Base-by-base conservation (phyloP, 2,329 filamentous ascomycete species). In the Leptosphaerulina australis region DNA sequence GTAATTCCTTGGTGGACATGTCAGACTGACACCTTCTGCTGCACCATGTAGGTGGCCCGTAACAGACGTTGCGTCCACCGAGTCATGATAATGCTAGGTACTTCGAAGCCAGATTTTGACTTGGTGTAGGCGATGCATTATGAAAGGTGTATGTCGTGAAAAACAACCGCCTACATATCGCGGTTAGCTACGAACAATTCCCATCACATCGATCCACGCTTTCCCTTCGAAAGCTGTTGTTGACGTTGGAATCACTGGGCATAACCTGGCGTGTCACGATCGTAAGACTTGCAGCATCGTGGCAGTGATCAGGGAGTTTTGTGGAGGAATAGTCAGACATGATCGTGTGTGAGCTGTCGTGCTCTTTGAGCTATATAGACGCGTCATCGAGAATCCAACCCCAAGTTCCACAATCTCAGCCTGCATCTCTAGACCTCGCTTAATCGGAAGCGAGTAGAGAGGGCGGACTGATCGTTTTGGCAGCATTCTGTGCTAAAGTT, bases 1-100 rank as follows among this genome's bases (percentile, higher is more conserved):
- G 22, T 8, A 35, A 21, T 29, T 36, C 29, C 30, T 36, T 41
- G 30, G 31, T 37, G 45, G 25, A 33, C 3, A 43, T 44, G 18
- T 22, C 20, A 28, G 36, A 22, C 33, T 24, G 14, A 22, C 11
- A 10, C 21, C 4, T 22, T 25, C 5, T 24, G 4, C n/a, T 37
- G 36, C 12, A 37, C 21, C 5, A 26, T 18, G 8, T 35, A 10
- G 10, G 24, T 18, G 2, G 1, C 5, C 5, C 4, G n/a, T 15
- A 14, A 8, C n/a, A n/a, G 14, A 10, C 28, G 17, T n/a, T 15
- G n/a, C 10, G n/a, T 30, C n/a, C 28, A 15, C 7, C 14, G 5
- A 15, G 10, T 8, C 28, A 15, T 30, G n/a, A 5, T 14, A 7
- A 30, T n/a, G n/a, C n/a, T n/a, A n/a, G 28, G n/a, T 10, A 7